Evolutionary conservation across 1,284 basidiomycete species (phyloP).

Genomic region (Tremellales sp.): DNA sequence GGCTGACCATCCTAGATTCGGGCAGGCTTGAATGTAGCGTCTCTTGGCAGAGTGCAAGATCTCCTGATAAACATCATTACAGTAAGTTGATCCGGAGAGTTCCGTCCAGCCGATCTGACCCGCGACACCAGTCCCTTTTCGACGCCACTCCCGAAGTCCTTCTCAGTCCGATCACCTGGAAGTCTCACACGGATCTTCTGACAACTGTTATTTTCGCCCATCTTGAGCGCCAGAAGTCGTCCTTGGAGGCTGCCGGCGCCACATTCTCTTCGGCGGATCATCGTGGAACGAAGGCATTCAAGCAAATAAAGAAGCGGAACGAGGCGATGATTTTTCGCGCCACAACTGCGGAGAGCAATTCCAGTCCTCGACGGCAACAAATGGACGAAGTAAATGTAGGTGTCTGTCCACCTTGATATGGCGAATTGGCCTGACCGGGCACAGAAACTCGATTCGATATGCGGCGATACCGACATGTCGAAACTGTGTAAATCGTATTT

Average conservation of each 20-base stretch:
- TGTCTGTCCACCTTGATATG: conserved; percentile 1
- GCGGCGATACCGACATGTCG: conserved; percentile 63
- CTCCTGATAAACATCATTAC: conserved; percentile 32
- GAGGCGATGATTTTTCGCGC: conserved; percentile 71
- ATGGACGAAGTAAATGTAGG: conserved; percentile 69
- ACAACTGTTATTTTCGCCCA: conserved; percentile 21
- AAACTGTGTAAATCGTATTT: conserved; percentile 60
- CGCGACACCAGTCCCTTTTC: conserved; percentile 19
- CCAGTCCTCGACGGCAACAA: conserved; percentile 50
- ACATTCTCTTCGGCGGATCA: background rate
- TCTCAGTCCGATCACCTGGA: conserved; percentile 53
- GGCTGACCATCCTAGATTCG: conserved; percentile 20
- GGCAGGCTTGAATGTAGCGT: conserved; percentile 20
- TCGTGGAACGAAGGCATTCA: conserved; percentile 7
- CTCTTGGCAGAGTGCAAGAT: conserved; percentile 28
- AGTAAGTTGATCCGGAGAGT: conserved; percentile 13
- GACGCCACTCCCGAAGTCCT: conserved; percentile 32
- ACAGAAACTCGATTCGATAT: conserved; percentile 76
- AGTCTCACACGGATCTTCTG: conserved; percentile 48
- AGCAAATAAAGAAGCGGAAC: conserved; percentile 62
- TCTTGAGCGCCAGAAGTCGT: background rate
- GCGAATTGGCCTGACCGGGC: conserved; percentile 2
- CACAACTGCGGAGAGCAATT: conserved; percentile 51
- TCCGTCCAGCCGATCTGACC: no score
- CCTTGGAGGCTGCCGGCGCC: background rate